These are phyloP conservation scores for Epichloe uncinata DNA, from an alignment of 2,329 filamentous ascomycete species.

Conservation along the genomic window DNA sequence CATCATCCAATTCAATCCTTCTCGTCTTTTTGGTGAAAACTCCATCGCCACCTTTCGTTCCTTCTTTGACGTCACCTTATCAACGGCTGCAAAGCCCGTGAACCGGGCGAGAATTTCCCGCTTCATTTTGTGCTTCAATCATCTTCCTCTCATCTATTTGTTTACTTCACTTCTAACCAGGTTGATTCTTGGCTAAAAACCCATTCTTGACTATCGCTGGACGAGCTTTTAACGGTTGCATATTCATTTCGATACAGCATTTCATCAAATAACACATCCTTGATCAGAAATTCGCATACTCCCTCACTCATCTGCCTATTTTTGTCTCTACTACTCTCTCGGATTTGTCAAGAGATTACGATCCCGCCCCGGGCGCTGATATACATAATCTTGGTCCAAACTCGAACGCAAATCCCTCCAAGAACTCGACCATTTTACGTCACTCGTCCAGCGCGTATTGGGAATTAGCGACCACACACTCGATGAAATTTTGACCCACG, in stretches of 20 bases:
- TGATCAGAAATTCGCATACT: neutral
- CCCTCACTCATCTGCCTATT: neutral
- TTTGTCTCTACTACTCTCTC: neutral
- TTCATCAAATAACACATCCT: neutral
- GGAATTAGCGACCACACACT: too few relatives aligned
- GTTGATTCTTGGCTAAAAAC: constrained; percentile 35
- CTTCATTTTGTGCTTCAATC: neutral
- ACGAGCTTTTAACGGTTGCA: neutral
- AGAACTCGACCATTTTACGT: too few relatives aligned
- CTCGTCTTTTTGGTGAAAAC: neutral
- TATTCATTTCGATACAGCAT: neutral
- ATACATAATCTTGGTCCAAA: too few relatives aligned
- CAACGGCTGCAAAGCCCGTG: neutral
- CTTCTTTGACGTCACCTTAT: neutral
- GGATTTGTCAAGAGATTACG: neutral
- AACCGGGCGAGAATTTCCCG: neutral
- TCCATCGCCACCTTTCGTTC: neutral
- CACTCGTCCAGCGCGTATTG: too few relatives aligned
- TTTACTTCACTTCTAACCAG: too few relatives aligned
- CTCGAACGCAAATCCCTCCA: too few relatives aligned
- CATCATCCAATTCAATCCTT: neutral
- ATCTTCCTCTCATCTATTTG: too few relatives aligned
- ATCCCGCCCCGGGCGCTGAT: neutral
- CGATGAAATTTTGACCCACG: too few relatives aligned
- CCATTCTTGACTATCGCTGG: constrained; percentile 10